Base-by-base conservation (phyloP, 73 alveolate genomes). In the Paramecium sexaurelia region DNA sequence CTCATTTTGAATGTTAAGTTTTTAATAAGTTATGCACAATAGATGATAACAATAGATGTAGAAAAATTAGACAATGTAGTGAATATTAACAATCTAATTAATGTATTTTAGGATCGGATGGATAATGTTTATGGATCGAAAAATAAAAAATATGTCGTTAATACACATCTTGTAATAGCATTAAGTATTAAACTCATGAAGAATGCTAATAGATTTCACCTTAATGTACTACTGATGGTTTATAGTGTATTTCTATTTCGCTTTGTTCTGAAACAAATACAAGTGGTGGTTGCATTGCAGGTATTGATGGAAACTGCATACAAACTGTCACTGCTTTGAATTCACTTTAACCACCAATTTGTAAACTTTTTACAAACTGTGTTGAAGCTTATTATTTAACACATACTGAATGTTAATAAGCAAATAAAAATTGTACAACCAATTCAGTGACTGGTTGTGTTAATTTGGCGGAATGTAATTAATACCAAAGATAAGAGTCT, bases 61-160 rank as follows among this genome's bases (percentile, higher is more conserved):
- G 39, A 24, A 22, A 37, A 15, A 10, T 78, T 3, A 39, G n/a
- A 22, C 3, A 9, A 24, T 78, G 90, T 20, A 17, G 27, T 15
- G 39, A 20, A 41, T 39, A 17, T 78, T 22, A 39, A 39, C 39
- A 20, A 41, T 0, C 39, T 41, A 7, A 0, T 2, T 17, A 56
- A 19, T 78, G 90, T 43, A 26, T 78, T n/a, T 17, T 41, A 6
- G 90, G 90, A 20, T 78, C n/a, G 36, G 90, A 78, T 78, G 90
- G 90, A 11, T 41, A 45, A 0, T 78, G 90, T 27, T 20, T 78
- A 78, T 78, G 90, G 90, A 43, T 41, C 41, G 27, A 26, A 51
- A 3, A 51, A 51, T 17, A 4, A 29, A 61, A 61, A 7, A 40
- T 11, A 19, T 78, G 90, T 20, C 27, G 41, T 78, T 13, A 78